Evolutionary conservation across 768 basidiomycete genomes (phyloP).

Genomic region (Mycena indigotica): DNA sequence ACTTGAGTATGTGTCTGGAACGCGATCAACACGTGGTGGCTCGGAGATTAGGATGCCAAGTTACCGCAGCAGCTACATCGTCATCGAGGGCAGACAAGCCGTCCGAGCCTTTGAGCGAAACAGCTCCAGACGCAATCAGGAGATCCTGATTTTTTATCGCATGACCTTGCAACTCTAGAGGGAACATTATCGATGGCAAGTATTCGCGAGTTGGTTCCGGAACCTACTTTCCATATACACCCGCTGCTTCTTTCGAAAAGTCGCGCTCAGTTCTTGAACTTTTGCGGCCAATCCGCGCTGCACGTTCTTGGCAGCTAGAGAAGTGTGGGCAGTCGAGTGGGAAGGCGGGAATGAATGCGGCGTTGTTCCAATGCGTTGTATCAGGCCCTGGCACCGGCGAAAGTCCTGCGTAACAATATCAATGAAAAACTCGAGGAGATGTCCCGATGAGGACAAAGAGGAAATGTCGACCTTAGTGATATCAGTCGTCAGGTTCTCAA

Average conservation of each 20-base stretch:
- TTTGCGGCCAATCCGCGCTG: slow-evolving; percentile 96
- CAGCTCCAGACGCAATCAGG: slow-evolving; percentile 84
- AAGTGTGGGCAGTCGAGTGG: slow-evolving; percentile 48
- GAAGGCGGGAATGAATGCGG: slow-evolving; percentile 68
- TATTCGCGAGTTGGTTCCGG: slow-evolving; percentile 9
- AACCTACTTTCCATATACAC: slow-evolving; percentile 96
- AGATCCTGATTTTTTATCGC: slow-evolving; percentile 97
- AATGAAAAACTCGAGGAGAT: slow-evolving; percentile 32
- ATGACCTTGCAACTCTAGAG: slow-evolving; percentile 89
- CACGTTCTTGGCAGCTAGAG: slow-evolving; percentile 84
- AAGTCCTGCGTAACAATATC: slow-evolving; percentile 61
- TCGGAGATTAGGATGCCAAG: neutral
- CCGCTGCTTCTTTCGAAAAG: slow-evolving; percentile 96
- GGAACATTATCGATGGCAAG: slow-evolving; percentile 6
- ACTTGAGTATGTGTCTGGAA: slow-evolving; percentile 34
- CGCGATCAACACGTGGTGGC: neutral
- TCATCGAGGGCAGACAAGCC: slow-evolving; percentile 86
- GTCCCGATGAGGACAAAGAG: slow-evolving; percentile 41
- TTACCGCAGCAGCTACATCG: slow-evolving; percentile 82
- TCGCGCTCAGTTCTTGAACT: slow-evolving; percentile 88
- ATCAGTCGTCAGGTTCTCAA: slow-evolving; percentile 79
- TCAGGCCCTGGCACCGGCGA: slow-evolving; percentile 61
- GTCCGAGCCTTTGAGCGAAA: slow-evolving; percentile 81
- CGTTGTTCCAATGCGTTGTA: slow-evolving; percentile 71
- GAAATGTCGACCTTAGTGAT: slow-evolving; percentile 79